These are phyloP conservation scores for Rhizophora mangle DNA, from an alignment of 345 rosid genomes.

Conservation along the genomic window DNA sequence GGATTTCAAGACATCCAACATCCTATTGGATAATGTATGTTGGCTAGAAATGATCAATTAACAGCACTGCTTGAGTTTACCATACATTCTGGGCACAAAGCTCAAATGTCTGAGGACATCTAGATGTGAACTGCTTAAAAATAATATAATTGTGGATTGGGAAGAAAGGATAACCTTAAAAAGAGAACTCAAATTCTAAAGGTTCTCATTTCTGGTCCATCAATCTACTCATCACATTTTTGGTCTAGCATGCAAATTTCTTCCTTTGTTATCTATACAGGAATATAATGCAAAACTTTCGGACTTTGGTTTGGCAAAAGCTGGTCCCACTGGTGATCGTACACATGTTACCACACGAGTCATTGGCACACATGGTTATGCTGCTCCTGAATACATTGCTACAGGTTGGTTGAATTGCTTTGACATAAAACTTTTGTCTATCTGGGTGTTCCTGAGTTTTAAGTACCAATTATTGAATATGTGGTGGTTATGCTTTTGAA, in stretches of 20 bases:
- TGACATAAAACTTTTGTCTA: too few species aligned
- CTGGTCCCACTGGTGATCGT: slow-evolving; percentile 91
- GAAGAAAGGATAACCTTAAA: neutral
- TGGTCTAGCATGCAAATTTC: too few species aligned
- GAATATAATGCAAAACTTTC: slow-evolving; percentile 87
- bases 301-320: slow-evolving; percentile 95
- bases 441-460: too few species aligned
- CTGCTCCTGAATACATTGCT: slow-evolving; percentile 96
- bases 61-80: too few species aligned
- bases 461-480: too few species aligned
- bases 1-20: slow-evolving; percentile 87
- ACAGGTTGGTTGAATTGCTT: slow-evolving; percentile 55
- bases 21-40: slow-evolving; percentile 75
- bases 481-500: too few species aligned
- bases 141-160: neutral
- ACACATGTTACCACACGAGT: slow-evolving; percentile 96
- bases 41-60: too few species aligned
- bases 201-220: too few species aligned
- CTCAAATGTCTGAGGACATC: too few species aligned
- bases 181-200: too few species aligned
- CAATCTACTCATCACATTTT: too few species aligned
- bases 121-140: neutral
- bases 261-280: slow-evolving; percentile 33
- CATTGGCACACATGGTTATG: slow-evolving; percentile 96
- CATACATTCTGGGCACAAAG: too few species aligned